Base-by-base conservation (phyloP, 2,329 filamentous ascomycete genomes). In the Ophiostoma sp. region DNA sequence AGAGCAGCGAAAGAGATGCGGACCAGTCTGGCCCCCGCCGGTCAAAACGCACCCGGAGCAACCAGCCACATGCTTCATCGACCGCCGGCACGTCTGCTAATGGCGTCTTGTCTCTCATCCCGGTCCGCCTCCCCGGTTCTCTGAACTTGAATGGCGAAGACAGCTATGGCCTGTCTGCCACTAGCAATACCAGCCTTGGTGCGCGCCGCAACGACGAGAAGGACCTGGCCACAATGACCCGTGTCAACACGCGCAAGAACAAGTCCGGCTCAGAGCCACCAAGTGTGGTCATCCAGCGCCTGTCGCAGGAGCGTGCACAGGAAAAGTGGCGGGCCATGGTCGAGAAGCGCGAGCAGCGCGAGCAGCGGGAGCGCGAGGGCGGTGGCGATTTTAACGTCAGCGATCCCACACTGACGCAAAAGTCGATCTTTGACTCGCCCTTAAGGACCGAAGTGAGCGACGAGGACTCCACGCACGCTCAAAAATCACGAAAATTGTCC, bases 201-300 rank as follows among this genome's bases (percentile, higher is more conserved):
- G 69, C 73, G 39, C 73, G 75, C 54, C 77, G 79, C 65, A 79
- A 73, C 71, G 78, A 77, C 17, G 81, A 82, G 60, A 81, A 81
- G 73, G 80, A 83, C 65, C 73, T 83, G 10, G 80, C 80, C 0
- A 76, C 79, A 1, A 71, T 82, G 60, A 83, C 82, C 0, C 75
- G 79, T 3, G 76, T 78, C 68, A 84, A 84, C 72, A 84, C 82
- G 1, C 77, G 80, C 36, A 81, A 81, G 73, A 84, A 84, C 72
- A 83, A 82, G 75, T 79, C 74, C 3, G 76, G 74, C 23, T 77
- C 81, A 0, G 70, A 80, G 5, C 75, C 74, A 7, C 79, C 80
- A 0, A 72, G 74, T 20, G 68, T 76, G 0, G 74, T 79, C 0
- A 73, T 80, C 1, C 75, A 76, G 1, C 73, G 74, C 27, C 75